Evolutionary conservation across 1,139 yeast genomes (phyloP), one percentile per base, ranked within the genome.

Genomic region (Suzukiozyma palmioleophila): DNA sequence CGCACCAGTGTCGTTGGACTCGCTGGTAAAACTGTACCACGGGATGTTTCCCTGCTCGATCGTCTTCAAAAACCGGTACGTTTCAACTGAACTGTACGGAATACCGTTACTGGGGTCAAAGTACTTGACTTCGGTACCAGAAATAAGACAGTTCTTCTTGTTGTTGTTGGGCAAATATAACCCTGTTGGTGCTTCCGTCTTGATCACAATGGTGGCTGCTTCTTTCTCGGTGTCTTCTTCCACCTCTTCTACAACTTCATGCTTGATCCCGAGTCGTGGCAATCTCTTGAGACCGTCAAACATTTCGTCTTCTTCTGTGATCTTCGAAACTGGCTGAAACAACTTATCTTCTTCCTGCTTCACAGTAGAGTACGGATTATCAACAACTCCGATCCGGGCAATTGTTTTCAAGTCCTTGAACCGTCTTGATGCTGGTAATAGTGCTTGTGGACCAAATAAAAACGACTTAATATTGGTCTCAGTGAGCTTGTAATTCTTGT

Each of bases 41-140:
- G 79, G 78, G 37, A 77, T 75, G 37, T 64, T 69, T 3, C 88
- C 87, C 38, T 73, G 79, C 48, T 82, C 85, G 24, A 87, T 73
- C 28, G 74, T 74, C 52, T 84, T 82, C 48, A 89, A 73, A 29
- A 82, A 69, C 48, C 76, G 81, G 56, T 83, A 86, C 8, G 92
- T 83, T 37, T 84, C 94, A 47, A 87, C 87, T 43, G 84, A 83
- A 39, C 84, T 76, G 60, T 90, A 90, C 2, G 96, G 95, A 38
- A 89, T 77, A 35, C 95, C 95, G 29, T 84, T 80, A 33, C 79
- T 74, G 0, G 97, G 97, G 64, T 90, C 97, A 49, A 86, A 83
- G 60, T 87, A 90, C 54, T 80, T 76, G 28, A 94, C 95, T 40
- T 82, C 84, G 35, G 76, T 75, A 11, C 95, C 95, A 2, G 89